Evolutionary conservation across 2,329 filamentous ascomycete genomes (phyloP).

Genomic region (Colletotrichum siamense): DNA sequence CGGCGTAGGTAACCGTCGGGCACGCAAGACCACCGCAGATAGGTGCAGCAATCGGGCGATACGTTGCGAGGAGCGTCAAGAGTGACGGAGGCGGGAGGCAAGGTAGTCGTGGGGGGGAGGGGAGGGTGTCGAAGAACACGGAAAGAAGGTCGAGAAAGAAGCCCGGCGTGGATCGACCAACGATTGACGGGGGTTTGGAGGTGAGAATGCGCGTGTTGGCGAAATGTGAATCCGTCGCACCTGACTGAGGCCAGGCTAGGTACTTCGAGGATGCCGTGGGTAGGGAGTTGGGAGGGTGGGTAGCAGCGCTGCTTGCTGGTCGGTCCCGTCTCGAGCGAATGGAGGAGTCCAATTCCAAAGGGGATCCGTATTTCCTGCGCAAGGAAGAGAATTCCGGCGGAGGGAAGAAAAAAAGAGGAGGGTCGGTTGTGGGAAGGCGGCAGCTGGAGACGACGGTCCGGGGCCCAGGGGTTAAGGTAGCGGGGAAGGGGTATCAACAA

Average conservation of each 20-base stretch:
- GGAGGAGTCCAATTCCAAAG: background rate
- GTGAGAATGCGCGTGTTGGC: background rate
- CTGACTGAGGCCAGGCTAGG: background rate
- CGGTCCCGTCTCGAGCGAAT: background rate
- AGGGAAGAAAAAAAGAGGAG: background rate
- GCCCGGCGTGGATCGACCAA: background rate
- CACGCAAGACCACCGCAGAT: background rate
- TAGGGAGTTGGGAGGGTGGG: background rate
- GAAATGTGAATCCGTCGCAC: background rate
- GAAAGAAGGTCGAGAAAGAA: background rate
- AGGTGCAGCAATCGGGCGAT: background rate
- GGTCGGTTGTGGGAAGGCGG: background rate
- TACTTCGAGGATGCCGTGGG: background rate
- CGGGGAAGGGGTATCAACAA: slow-evolving; percentile 17
- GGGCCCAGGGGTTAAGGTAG: background rate
- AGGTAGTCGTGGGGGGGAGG: background rate
- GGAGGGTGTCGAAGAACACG: background rate
- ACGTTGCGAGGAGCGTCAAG: background rate
- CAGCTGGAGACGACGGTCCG: background rate
- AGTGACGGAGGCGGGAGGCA: background rate
- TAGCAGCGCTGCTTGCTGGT: background rate
- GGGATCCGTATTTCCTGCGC: slow-evolving; percentile 10
- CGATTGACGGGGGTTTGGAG: background rate
- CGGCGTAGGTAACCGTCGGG: background rate
- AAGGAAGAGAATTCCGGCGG: slow-evolving; percentile 4